These are phyloP conservation scores for Parathielavia hyrcaniae DNA, from an alignment of 495 filamentous ascomycete species.

Conservation along the genomic window DNA sequence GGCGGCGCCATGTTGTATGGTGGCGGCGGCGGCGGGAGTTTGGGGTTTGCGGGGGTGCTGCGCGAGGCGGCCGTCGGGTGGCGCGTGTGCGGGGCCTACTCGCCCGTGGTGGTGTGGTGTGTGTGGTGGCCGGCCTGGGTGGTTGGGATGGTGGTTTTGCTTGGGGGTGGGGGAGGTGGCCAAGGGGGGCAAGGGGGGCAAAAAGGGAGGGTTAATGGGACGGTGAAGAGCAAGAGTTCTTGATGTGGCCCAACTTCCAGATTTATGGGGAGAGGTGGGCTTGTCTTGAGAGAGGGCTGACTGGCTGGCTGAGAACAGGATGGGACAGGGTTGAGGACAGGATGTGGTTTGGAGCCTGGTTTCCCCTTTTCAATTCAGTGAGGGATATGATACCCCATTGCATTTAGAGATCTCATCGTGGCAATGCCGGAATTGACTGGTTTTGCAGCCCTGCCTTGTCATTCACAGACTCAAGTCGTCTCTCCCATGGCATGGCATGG, in stretches of 20 bases:
- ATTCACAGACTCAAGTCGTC: constrained; percentile 7
- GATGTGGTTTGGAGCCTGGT: not conserved
- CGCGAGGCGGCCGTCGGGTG: constrained; percentile 79
- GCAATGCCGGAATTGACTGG: too few relatives aligned
- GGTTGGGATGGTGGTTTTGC: constrained; percentile 45
- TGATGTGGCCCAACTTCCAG: too few relatives aligned
- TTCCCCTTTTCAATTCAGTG: too few relatives aligned
- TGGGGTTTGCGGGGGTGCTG: constrained; percentile 52
- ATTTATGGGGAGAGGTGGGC: too few relatives aligned
- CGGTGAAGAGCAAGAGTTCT: constrained; percentile 26
- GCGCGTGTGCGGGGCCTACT: constrained; percentile 88
- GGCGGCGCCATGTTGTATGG: constrained; percentile 49
- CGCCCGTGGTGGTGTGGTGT: constrained; percentile 85
- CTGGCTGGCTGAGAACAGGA: too few relatives aligned
- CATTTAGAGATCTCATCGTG: not conserved
- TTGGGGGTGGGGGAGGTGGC: constrained; percentile 34
- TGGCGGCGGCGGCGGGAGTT: too few relatives aligned
- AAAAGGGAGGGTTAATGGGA: constrained; percentile 12
- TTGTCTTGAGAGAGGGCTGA: too few relatives aligned
- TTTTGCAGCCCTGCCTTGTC: not conserved
- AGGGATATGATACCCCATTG: not conserved
- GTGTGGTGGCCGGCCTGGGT: constrained; percentile 99
- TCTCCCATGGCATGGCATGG: not conserved
- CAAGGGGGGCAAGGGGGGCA: too few relatives aligned
- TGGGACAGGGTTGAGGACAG: not conserved